Evolutionary conservation across 352 stramenopile species (phyloP).

Genomic region (Phytophthora ramorum): DNA sequence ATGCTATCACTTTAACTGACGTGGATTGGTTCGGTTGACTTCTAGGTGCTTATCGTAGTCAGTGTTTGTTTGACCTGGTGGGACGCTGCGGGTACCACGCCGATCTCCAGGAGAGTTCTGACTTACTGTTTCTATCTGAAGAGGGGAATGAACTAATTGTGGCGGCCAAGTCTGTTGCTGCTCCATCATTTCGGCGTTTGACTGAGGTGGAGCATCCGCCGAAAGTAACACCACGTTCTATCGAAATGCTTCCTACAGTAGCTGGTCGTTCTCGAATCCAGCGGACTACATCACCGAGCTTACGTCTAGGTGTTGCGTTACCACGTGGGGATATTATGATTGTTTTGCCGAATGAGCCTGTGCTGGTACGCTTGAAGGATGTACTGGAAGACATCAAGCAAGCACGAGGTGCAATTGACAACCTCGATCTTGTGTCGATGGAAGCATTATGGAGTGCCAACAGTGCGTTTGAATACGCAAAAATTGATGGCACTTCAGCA

Average conservation of each 20-base stretch:
- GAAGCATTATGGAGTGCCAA: conserved; percentile 19
- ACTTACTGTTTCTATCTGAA: conserved; percentile 39
- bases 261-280: not conserved
- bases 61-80: conserved; percentile 36
- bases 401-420: not conserved
- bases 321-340: not conserved
- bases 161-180: conserved; percentile 6
- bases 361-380: conserved; percentile 22
- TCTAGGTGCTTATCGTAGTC: conserved; percentile 15
- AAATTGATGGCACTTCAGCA: conserved; percentile 25
- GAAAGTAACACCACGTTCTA: not conserved
- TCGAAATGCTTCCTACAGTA: conserved; percentile 10
- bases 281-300: not conserved
- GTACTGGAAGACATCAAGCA: conserved; percentile 21
- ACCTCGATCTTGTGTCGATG: conserved; percentile 24
- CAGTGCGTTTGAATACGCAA: conserved; percentile 18
- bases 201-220: not conserved
- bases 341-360: conserved; percentile 2
- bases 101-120: conserved; percentile 24
- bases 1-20: not conserved
- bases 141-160: conserved; percentile 25
- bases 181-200: conserved; percentile 20
- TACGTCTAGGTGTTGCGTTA: not conserved
- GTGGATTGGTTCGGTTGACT: not conserved
- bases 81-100: conserved; percentile 43